Base-by-base conservation (phyloP, 1,284 basidiomycete genomes). In the Trichosporon sp. region DNA sequence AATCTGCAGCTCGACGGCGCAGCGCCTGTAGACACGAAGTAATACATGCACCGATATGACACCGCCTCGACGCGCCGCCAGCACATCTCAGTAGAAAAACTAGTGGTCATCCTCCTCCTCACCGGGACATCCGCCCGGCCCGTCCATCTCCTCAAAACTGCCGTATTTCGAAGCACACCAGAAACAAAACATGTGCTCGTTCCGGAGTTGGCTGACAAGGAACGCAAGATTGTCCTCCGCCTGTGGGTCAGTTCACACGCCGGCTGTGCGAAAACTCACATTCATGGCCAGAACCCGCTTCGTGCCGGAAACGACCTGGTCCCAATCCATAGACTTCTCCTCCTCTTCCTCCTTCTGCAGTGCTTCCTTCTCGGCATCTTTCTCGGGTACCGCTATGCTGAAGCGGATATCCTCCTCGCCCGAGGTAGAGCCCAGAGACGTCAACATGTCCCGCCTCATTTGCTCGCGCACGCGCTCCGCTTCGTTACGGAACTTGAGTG, bases 41-140 rank as follows among this genome's bases (percentile, higher is more conserved):
- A 26, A 26, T 26, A 26, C 26, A 26, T 26, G 26, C 26, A 26
- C 26, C 26, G 26, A 26, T 26, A 26, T 26, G 26, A 26, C 26
- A 26, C 26, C 26, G 26, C 26, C 26, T 26, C 26, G 26, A 2
- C 26, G 26, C 26, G 26, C 26, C 26, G 26, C 26, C 26, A 26
- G 26, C 26, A 26, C 26, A 26, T 26, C 26, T 26, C 26, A 26
- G 26, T 26, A 26, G 26, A 26, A 26, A 26, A 26, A 21, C 72
- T 78, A 84, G 74, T 84, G 83, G 74, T 83, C 82, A 63, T 84
- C 83, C 72, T 84, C 82, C 10, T 81, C 79, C 70, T 80, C 77
- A 7, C 83, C 83, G 2, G 83, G 83, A 77, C 83, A 84, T 26
- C 83, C 83, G 0, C 82, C 83, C 0, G 78, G 73, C 21, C 75